Evolutionary conservation across 2,329 filamentous ascomycete species (phyloP), one percentile per base, ranked within the genome.

Genomic region (Pyrenophora graminea): DNA sequence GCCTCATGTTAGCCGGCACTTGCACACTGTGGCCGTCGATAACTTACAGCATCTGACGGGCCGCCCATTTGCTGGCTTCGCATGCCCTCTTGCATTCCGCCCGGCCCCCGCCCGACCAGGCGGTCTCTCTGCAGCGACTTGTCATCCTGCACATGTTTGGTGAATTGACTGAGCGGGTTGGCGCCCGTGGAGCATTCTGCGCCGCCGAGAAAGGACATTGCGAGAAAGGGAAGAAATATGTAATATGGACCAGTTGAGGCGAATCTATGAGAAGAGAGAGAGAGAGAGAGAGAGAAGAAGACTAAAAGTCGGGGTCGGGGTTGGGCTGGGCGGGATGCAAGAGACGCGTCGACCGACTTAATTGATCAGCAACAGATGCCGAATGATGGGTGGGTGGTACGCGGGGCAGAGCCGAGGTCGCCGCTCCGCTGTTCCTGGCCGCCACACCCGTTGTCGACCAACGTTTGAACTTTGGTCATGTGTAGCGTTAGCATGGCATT

Each of bases 121-220:
- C 94, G 85, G 75, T 99, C 94, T 67, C 92, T 84, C 77, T 97
- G 94, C 51, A 97, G 80, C 51, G 90, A 94, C 77, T 92, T 96
- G 79, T 99, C 94, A 82, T 96, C 91, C 71, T 95, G 90, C 50
- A 94, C 90, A 75, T 97, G 92, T 77, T 99, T 99, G 59, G 92
- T 91, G 74, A 99, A 96, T 80, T 97, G 94, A 72, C 90, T 93
- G 67, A 99, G 86, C 51, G 95, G 94, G 76, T 99, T 99, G 69
- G 88, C 91, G 60, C 90, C 91, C 56, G 94, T 95, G 49, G 93
- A 97, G 82, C 94, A 99, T 79, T 97, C 94, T 65, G 93, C 89
- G 65, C 93, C 92, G 76, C 91, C 90, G 67, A 97, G 83, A 75
- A 99, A 97, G 48, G 93, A 97, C 93, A 99, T 97, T 62, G 56